Base-by-base conservation (phyloP, 2,329 filamentous ascomycete genomes). In the Ascochyta fabae region DNA sequence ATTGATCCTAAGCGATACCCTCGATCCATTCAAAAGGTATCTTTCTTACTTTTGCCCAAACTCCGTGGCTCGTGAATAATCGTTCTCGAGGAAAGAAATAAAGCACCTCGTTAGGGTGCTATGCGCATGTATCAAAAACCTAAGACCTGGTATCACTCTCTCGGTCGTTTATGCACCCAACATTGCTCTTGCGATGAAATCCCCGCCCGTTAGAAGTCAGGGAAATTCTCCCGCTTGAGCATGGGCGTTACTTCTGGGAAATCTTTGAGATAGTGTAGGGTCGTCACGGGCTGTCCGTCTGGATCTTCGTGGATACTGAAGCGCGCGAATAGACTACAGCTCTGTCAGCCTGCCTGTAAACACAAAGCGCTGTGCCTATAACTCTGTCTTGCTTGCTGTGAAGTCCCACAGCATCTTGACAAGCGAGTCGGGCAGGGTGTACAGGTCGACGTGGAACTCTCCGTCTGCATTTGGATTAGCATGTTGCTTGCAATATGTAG, bases 321-420 rank as follows among this genome's bases (percentile, higher is more conserved):
- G 15, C 24, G 39, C 39, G 8, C 16, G 13, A 40, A 40, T 29
- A 35, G 33, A 54, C 39, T 44, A 39, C 16, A 13, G 6, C 29
- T 27, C 16, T 55, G 41, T 46, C 10, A 38, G 46, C 38, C 43
- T 34, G 27, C 29, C 31, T 47, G 38, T 26, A 36, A 48, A 42
- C 48, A 52, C 48, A 22, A 24, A 3, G 13, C 13, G 26, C 15
- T 19, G 35, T 35, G 48, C 50, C 60, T 74, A 76, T 62, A 75
- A 60, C 9, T 74, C 68, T 15, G 62, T 67, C 64, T 71, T 74
- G 15, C 60, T 59, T 15, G 71, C 61, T 38, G 86, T 86, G 73
- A 95, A 96, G 59, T 97, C 94, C 94, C 94, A 98, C 57, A 99
- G 87, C 86, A 92, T 92, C 77, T 95, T 96, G 73, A 95, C 89